Percentiles rank a stretch among this genome's conserved stretches.
These are phyloP conservation scores for Anthracocystis walkeri DNA, from an alignment of 1,284 basidiomycete species.

Conservation along the genomic window DNA sequence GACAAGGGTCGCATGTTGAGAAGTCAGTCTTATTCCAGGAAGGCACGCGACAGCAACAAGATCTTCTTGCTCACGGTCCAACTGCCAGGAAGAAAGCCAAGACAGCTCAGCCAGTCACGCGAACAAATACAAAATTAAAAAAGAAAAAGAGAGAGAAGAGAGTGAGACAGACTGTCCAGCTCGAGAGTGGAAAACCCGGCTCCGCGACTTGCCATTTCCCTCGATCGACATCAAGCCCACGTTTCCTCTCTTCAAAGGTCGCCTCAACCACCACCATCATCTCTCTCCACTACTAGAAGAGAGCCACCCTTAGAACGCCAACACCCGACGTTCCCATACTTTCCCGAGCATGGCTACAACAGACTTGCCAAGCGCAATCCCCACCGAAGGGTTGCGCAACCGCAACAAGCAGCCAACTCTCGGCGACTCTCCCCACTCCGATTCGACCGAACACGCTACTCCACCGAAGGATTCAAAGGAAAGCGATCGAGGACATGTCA, in stretches of 20 bases:
- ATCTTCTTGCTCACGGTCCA: no score
- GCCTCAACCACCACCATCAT: constrained; percentile 11
- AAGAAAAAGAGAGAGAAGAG: no score
- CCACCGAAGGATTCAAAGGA: constrained; percentile 13
- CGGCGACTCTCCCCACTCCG: constrained; percentile 23
- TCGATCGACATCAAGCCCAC: not conserved
- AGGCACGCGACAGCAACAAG: no score
- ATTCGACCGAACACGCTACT: constrained; percentile 19
- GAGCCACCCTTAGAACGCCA: not conserved
- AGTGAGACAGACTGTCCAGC: no score
- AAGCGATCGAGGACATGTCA: constrained; percentile 13
- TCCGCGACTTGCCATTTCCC: not conserved
- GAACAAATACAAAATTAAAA: no score
- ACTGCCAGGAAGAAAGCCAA: no score
- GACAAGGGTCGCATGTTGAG: no score
- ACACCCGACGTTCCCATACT: not conserved
- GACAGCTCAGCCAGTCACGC: no score
- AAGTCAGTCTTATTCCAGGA: no score
- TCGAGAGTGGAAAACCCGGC: not conserved
- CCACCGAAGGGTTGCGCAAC: constrained; percentile 44
- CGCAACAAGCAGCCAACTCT: constrained; percentile 17
- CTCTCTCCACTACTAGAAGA: not conserved
- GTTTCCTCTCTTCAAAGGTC: no score
- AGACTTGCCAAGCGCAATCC: constrained; percentile 5
- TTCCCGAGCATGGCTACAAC: constrained; percentile 25